Percentiles rank a stretch among this genome's conserved stretches.
Evolutionary conservation across 495 filamentous ascomycete species (phyloP).

Genomic region (Pyronema omphalodes): DNA sequence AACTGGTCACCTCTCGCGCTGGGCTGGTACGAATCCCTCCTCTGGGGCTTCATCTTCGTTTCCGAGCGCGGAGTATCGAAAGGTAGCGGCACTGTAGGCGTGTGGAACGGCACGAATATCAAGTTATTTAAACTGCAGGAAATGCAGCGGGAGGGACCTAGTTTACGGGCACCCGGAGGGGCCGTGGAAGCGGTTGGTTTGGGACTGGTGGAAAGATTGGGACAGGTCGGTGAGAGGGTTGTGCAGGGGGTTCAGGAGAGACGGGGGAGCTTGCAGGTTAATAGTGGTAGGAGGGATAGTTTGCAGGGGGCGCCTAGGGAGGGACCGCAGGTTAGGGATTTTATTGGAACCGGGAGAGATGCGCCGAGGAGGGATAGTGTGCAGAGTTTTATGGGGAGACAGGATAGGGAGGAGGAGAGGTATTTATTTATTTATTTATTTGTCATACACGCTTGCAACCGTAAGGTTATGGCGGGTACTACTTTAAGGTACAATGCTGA

Average conservation of each 20-base stretch:
- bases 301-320: neutral
- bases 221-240: neutral
- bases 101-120: slow-evolving; percentile 85
- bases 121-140: slow-evolving; percentile 83
- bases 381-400: no score
- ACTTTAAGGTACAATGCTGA: no score
- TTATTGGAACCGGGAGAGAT: neutral
- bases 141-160: slow-evolving; percentile 58
- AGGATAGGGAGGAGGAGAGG: no score
- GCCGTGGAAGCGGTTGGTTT: slow-evolving; percentile 92
- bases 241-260: neutral
- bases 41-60: slow-evolving; percentile 92
- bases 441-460: no score
- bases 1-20: slow-evolving; percentile 85
- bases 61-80: slow-evolving; percentile 73
- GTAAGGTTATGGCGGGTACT: no score
- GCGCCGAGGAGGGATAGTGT: neutral
- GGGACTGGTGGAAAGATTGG: slow-evolving; percentile 68
- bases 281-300: neutral
- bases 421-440: no score
- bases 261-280: neutral
- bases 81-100: slow-evolving; percentile 74
- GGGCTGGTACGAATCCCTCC: slow-evolving; percentile 87
- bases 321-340: neutral
- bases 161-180: slow-evolving; percentile 63